A percentile compares a stretch with the other conserved stretches of the same genome.
Conservation (phyloP, 495 filamentous ascomycete genomes). For the Lichina pygmaea region DNA sequence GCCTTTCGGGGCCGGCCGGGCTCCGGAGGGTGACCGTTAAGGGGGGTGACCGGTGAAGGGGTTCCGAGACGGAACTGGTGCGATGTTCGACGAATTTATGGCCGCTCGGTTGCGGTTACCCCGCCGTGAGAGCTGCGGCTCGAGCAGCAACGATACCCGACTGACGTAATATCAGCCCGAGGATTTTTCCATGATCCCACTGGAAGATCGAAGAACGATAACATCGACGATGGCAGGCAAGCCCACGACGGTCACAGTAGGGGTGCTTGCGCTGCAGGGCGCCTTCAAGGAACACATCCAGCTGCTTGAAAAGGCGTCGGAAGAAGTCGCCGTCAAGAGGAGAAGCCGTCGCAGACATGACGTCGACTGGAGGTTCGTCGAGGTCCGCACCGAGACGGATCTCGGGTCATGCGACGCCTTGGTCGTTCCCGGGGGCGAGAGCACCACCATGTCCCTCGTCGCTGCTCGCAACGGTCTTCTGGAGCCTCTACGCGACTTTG, state of each 20-base stretch:
- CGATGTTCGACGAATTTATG: no score
- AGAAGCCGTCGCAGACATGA: neutral
- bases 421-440: slow-evolving; percentile 82
- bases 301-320: slow-evolving; percentile 37
- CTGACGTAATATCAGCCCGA: no score
- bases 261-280: slow-evolving; percentile 50
- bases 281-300: slow-evolving; percentile 75
- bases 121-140: no score
- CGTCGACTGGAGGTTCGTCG: slow-evolving; percentile 32
- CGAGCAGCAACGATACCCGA: no score
- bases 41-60: no score
- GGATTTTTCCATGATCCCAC: no score
- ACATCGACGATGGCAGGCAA: neutral
- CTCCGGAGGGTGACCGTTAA: no score
- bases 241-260: neutral
- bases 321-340: slow-evolving; percentile 2
- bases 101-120: no score
- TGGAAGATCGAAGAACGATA: no score
- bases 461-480: slow-evolving; percentile 54
- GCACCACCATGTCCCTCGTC: slow-evolving; percentile 77
- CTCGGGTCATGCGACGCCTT: slow-evolving; percentile 53
- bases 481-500: slow-evolving; percentile 70
- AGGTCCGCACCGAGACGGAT: slow-evolving; percentile 52
- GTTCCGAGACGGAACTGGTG: no score
- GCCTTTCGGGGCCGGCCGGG: no score